These are phyloP conservation scores for Fusarium sp. DNA, from an alignment of 2,329 filamentous ascomycete genomes.

Conservation along the genomic window DNA sequence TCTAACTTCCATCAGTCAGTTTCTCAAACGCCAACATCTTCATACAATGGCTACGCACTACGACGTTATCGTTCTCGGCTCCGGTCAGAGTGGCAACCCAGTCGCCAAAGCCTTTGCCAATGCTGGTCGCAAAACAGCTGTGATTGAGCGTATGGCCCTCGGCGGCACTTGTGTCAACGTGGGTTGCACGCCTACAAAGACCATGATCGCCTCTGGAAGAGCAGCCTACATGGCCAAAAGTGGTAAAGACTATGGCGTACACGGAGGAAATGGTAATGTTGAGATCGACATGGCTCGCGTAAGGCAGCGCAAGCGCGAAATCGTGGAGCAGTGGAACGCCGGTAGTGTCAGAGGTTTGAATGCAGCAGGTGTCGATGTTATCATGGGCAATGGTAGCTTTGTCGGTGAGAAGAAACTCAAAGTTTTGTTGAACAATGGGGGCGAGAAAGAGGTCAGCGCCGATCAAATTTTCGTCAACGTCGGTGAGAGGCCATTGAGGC, in stretches of 20 bases:
- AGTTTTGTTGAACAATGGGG: slow-evolving; percentile 45
- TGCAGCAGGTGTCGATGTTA: slow-evolving; percentile 53
- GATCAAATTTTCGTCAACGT: slow-evolving; percentile 57
- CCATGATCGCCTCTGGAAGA: slow-evolving; percentile 62
- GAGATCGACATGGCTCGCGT: slow-evolving; percentile 59
- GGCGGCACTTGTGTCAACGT: slow-evolving; percentile 65
- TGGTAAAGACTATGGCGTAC: slow-evolving; percentile 57
- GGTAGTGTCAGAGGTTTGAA: slow-evolving; percentile 56
- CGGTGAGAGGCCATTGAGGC: slow-evolving; percentile 54
- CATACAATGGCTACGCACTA: slow-evolving; percentile 37
- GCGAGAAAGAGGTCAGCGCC: slow-evolving; percentile 47
- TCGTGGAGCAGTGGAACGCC: slow-evolving; percentile 58
- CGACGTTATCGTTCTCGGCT: slow-evolving; percentile 58
- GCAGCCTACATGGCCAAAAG: slow-evolving; percentile 56
- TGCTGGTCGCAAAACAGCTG: slow-evolving; percentile 53
- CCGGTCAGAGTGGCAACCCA: slow-evolving; percentile 61
- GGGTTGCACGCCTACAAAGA: slow-evolving; percentile 66
- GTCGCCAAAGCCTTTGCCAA: slow-evolving; percentile 58
- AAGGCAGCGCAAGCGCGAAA: slow-evolving; percentile 61
- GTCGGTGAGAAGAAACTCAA: slow-evolving; percentile 50
- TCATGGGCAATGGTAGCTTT: slow-evolving; percentile 58
- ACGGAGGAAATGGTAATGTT: slow-evolving; percentile 40
- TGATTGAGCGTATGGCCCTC: slow-evolving; percentile 59
- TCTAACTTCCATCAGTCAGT: background rate
- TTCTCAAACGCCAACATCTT: background rate